Percentiles rank a stretch among this genome's conserved stretches.
phyloP scores from a whole-genome alignment of 129 eudicot genomes.

The Scalesia atractyloides region DNA sequence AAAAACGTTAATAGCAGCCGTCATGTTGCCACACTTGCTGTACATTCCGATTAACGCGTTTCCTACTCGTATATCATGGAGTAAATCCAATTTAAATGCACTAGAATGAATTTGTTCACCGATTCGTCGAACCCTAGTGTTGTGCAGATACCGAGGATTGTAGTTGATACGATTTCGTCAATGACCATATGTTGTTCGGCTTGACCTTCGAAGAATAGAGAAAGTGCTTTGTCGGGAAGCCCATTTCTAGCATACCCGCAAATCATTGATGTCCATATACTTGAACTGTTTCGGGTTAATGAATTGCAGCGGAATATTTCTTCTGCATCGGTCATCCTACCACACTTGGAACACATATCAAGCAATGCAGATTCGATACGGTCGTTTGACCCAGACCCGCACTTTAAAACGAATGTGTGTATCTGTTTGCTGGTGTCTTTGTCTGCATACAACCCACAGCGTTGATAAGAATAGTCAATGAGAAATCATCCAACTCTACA shows the following conservation, averaged over 20 bases:
- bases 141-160: slow-evolving; percentile 73
- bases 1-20: slow-evolving; percentile 55
- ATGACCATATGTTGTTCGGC: slow-evolving; percentile 37
- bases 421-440: slow-evolving; percentile 63
- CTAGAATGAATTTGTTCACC: slow-evolving; percentile 77
- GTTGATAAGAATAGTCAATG: slow-evolving; percentile 60
- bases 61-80: slow-evolving; percentile 52
- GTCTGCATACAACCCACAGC: slow-evolving; percentile 70
- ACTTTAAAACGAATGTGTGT: slow-evolving; percentile 73
- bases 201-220: slow-evolving; percentile 48
- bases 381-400: slow-evolving; percentile 49
- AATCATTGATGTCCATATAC: slow-evolving; percentile 65
- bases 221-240: slow-evolving; percentile 63
- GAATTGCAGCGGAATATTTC: slow-evolving; percentile 44
- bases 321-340: slow-evolving; percentile 78
- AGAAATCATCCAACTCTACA: slow-evolving; percentile 60
- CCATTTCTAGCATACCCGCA: slow-evolving; percentile 80
- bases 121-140: slow-evolving; percentile 56
- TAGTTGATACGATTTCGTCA: slow-evolving; percentile 60
- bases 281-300: slow-evolving; percentile 33
- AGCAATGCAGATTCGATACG: slow-evolving; percentile 63
- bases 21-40: slow-evolving; percentile 71
- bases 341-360: slow-evolving; percentile 89
- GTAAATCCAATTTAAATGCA: slow-evolving; percentile 49
- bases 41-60: slow-evolving; percentile 81